phyloP scores from a whole-genome alignment of 352 stramenopile species.

The Phytophthora megakarya region DNA sequence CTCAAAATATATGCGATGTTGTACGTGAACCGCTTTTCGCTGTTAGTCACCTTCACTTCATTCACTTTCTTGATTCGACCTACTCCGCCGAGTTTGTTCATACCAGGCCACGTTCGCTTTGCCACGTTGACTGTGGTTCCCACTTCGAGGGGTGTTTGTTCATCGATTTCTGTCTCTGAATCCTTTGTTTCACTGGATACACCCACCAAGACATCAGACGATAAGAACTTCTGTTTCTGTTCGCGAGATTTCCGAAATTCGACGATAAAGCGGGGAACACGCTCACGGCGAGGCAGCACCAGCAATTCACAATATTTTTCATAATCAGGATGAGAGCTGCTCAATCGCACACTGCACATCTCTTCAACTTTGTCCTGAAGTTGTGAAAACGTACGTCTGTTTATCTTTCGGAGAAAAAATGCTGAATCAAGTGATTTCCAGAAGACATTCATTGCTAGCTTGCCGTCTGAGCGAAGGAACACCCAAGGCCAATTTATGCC shows the following conservation, averaged over 20 bases:
- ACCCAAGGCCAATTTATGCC: slow-evolving; percentile 81
- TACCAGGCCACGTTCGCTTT: slow-evolving; percentile 85
- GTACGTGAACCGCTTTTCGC: slow-evolving; percentile 62
- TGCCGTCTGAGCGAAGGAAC: slow-evolving; percentile 80
- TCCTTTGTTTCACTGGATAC: slow-evolving; percentile 44
- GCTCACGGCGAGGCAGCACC: slow-evolving; percentile 50
- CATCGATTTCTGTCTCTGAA: slow-evolving; percentile 46
- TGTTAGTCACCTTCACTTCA: slow-evolving; percentile 40
- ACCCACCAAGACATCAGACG: slow-evolving; percentile 61
- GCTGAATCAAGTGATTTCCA: slow-evolving; percentile 74
- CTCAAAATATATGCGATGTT: slow-evolving; percentile 77
- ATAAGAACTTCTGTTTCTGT: slow-evolving; percentile 60
- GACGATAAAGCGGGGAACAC: slow-evolving; percentile 47
- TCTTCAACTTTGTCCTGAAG: slow-evolving; percentile 42
- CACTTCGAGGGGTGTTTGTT: slow-evolving; percentile 49
- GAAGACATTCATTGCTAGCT: slow-evolving; percentile 85
- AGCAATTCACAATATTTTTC: slow-evolving; percentile 43
- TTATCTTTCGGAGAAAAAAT: slow-evolving; percentile 65
- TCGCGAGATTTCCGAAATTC: slow-evolving; percentile 58
- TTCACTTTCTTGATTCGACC: slow-evolving; percentile 71
- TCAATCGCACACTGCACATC: slow-evolving; percentile 44
- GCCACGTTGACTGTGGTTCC: slow-evolving; percentile 74
- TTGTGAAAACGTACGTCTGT: slow-evolving; percentile 38
- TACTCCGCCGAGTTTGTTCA: slow-evolving; percentile 85
- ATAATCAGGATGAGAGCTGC: slow-evolving; percentile 40